Conservation (phyloP, 164 flowering plant genomes). For the Magnolia changhungtana region DNA sequence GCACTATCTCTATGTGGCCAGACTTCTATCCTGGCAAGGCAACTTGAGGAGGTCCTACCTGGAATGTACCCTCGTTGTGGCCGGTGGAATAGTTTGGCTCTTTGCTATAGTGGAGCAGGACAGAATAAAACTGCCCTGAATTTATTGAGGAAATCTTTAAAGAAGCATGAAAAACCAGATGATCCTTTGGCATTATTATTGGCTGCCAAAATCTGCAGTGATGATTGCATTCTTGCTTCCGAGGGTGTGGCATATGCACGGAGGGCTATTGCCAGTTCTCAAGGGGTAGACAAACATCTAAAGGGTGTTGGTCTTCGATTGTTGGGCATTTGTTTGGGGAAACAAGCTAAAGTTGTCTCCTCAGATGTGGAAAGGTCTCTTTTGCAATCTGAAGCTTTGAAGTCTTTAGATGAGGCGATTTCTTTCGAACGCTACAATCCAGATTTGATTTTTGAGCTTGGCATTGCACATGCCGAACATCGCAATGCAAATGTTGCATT, state of each 20-base stretch:
- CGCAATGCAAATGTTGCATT: constrained; percentile 71
- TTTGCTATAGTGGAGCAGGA: constrained; percentile 68
- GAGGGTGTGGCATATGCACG: constrained; percentile 84
- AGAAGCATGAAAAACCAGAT: constrained; percentile 70
- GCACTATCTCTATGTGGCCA: constrained; percentile 78
- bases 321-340: constrained; percentile 82
- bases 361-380: constrained; percentile 80
- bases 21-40: constrained; percentile 67
- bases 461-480: constrained; percentile 75
- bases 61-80: constrained; percentile 71
- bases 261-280: constrained; percentile 51
- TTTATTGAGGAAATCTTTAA: constrained; percentile 71
- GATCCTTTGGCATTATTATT: constrained; percentile 59
- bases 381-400: constrained; percentile 80
- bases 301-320: constrained; percentile 69
- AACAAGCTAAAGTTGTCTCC: constrained; percentile 67
- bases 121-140: constrained; percentile 62
- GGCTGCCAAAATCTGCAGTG: constrained; percentile 78
- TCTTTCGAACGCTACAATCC: constrained; percentile 52
- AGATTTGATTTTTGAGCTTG: constrained; percentile 73
- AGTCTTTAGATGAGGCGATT: constrained; percentile 66
- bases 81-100: constrained; percentile 79
- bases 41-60: constrained; percentile 79
- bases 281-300: constrained; percentile 52
- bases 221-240: constrained; percentile 64